These are phyloP conservation scores for Chaetomium fimeti DNA, from an alignment of 495 filamentous ascomycete genomes.

Conservation along the genomic window DNA sequence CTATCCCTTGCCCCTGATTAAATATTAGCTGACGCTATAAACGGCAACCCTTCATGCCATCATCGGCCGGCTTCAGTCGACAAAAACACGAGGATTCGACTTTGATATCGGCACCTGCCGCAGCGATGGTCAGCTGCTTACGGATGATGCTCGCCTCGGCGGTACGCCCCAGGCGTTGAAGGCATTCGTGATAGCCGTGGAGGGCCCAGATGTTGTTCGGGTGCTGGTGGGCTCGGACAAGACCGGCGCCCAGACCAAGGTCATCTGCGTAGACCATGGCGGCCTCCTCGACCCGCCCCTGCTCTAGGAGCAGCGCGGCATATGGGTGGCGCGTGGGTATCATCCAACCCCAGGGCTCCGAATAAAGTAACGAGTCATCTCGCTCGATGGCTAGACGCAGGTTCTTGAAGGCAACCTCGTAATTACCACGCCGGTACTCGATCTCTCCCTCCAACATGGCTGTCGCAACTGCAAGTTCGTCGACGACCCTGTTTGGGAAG, in stretches of 20 bases:
- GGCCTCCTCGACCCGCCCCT: not conserved
- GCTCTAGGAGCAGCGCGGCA: not conserved
- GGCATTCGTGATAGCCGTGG: not conserved
- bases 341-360: not conserved
- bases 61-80: not conserved
- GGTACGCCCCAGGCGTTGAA: not conserved
- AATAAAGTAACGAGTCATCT: not conserved
- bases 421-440: not conserved
- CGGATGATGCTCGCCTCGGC: not conserved
- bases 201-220: conserved; percentile 1
- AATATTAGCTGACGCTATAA: not conserved
- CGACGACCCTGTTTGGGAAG: not conserved
- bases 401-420: not conserved
- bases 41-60: not conserved
- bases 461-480: not conserved
- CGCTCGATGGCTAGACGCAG: not conserved
- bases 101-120: not conserved
- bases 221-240: not conserved
- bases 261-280: not conserved
- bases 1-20: too few species aligned
- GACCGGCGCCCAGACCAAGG: not conserved
- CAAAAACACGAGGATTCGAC: not conserved
- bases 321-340: not conserved
- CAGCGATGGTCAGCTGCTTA: not conserved
- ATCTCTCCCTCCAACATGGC: not conserved